Evolutionary conservation across 2,329 filamentous ascomycete genomes (phyloP).

Genomic region (Ophiostoma sp.): DNA sequence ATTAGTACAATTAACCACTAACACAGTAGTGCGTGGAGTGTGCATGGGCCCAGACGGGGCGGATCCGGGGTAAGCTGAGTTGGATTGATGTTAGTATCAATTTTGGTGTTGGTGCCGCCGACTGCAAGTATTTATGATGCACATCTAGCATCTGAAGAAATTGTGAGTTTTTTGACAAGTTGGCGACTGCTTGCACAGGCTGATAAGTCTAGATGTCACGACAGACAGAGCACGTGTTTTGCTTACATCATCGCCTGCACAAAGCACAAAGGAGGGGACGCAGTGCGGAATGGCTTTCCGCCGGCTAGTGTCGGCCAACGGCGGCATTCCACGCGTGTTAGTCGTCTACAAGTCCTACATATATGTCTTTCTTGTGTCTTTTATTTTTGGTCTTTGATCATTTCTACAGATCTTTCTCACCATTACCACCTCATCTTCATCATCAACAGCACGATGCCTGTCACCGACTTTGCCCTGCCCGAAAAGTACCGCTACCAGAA

Average conservation of each 20-base stretch:
- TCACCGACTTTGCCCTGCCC: constrained; percentile 44
- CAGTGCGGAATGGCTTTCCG: constrained; percentile 18
- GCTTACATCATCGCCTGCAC: not conserved
- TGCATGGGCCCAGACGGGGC: not conserved
- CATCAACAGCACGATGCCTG: constrained; percentile 33
- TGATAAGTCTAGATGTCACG: too few relatives aligned
- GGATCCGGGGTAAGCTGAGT: not conserved
- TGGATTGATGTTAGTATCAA: not conserved
- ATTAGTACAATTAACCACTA: not conserved
- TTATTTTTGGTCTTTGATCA: not conserved
- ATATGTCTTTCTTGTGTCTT: not conserved
- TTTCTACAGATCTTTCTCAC: not conserved
- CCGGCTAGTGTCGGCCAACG: constrained; percentile 26
- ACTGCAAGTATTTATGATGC: too few relatives aligned
- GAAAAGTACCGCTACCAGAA: constrained; percentile 69
- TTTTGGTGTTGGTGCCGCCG: not conserved
- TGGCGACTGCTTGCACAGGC: too few relatives aligned
- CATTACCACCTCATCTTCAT: not conserved
- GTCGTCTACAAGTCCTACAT: not conserved
- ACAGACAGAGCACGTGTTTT: not conserved
- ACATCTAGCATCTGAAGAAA: too few relatives aligned
- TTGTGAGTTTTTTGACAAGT: too few relatives aligned
- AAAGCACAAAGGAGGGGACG: constrained; percentile 4
- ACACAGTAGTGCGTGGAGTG: constrained; percentile 2
- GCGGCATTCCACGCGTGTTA: not conserved